phyloP scores from a whole-genome alignment of 2,329 filamentous ascomycete species.

The Aspergillus bombycis region DNA sequence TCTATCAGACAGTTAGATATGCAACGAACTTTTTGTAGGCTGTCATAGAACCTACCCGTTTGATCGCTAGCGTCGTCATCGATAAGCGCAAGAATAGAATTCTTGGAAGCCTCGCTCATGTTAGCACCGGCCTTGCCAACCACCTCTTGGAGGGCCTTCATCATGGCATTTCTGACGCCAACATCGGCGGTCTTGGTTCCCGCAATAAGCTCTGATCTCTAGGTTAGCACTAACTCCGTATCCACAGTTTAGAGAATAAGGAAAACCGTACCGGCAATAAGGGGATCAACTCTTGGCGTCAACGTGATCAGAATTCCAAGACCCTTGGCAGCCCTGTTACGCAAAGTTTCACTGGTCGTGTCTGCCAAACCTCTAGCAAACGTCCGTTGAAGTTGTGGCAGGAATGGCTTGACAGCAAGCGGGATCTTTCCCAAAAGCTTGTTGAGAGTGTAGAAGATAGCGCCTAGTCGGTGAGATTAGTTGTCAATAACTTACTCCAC shows the following conservation, averaged over 20 bases:
- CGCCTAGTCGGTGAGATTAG: slow-evolving; percentile 56
- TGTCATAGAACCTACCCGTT: slow-evolving; percentile 56
- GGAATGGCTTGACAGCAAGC: slow-evolving; percentile 89
- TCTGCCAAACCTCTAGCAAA: slow-evolving; percentile 97
- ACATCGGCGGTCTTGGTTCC: slow-evolving; percentile 87
- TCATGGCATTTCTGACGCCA: slow-evolving; percentile 92
- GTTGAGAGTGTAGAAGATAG: slow-evolving; percentile 91
- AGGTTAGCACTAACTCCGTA: slow-evolving; percentile 10
- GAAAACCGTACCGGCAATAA: slow-evolving; percentile 63
- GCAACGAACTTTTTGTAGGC: not conserved
- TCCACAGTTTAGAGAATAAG: slow-evolving; percentile 9
- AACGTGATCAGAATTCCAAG: slow-evolving; percentile 93
- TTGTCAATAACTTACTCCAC: not conserved
- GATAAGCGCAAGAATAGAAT: slow-evolving; percentile 84
- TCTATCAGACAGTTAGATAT: slow-evolving; percentile 41
- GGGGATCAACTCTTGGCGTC: slow-evolving; percentile 90
- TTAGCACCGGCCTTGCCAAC: slow-evolving; percentile 91
- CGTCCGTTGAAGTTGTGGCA: slow-evolving; percentile 93
- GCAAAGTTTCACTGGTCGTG: slow-evolving; percentile 83
- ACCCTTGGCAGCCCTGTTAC: slow-evolving; percentile 87
- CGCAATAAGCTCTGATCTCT: slow-evolving; percentile 74
- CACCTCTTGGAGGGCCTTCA: slow-evolving; percentile 94
- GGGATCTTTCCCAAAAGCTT: slow-evolving; percentile 97
- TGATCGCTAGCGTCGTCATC: slow-evolving; percentile 78
- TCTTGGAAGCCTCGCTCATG: slow-evolving; percentile 89